Conservation (phyloP, 1,139 yeast species). For the Schwanniomyces etchellsii region DNA sequence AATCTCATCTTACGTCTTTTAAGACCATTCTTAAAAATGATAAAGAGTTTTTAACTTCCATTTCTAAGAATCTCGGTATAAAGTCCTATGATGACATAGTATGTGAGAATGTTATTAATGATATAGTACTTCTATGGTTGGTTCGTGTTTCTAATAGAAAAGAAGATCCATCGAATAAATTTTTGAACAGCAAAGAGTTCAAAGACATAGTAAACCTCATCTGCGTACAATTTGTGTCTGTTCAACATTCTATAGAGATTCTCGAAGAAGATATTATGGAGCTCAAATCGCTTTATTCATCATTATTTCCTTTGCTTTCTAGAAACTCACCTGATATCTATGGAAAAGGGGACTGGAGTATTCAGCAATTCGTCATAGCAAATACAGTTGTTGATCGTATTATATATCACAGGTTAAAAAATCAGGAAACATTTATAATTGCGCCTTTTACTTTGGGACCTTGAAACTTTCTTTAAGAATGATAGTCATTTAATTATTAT, state of each 20-base stretch:
- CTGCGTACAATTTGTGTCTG: conserved; percentile 4
- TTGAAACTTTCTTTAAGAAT: too few relatives aligned
- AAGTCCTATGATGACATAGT: conserved; percentile 6
- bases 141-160: conserved; percentile 5
- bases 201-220: conserved; percentile 1
- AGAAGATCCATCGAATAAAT: not conserved
- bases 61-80: conserved; percentile 2
- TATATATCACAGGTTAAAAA: conserved; percentile 5
- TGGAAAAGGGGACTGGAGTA: conserved; percentile 4
- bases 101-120: conserved; percentile 1
- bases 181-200: conserved; percentile 1
- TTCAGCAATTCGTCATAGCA: conserved; percentile 4
- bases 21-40: conserved; percentile 7
- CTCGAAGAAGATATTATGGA: conserved; percentile 5
- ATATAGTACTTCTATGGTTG: conserved; percentile 6
- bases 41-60: conserved; percentile 2
- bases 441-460: too few relatives aligned
- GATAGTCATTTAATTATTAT: too few relatives aligned
- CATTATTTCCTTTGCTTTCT: conserved; percentile 2
- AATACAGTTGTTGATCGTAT: conserved; percentile 6
- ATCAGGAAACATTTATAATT: conserved; percentile 6
- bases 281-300: not conserved
- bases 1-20: conserved; percentile 4
- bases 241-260: conserved; percentile 3
- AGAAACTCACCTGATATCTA: conserved; percentile 3